Conservation (phyloP, 768 basidiomycete species). For the Mycena alexandri region DNA sequence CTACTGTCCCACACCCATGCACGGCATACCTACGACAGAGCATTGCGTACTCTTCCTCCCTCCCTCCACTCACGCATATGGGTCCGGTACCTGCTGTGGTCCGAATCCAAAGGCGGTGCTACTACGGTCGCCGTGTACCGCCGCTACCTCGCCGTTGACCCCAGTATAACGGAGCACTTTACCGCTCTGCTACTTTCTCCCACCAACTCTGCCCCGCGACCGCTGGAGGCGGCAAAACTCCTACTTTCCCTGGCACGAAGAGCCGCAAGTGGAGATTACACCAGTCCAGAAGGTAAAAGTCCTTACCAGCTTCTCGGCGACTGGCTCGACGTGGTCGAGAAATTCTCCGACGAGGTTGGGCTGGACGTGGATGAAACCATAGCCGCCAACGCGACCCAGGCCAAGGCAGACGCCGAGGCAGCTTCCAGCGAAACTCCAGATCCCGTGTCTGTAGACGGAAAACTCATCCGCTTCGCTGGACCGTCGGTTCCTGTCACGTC, state of each 20-base stretch:
- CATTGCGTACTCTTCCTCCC: slow-evolving; percentile 92
- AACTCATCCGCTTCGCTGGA: slow-evolving; percentile 79
- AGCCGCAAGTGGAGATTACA: slow-evolving; percentile 85
- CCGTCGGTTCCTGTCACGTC: slow-evolving; percentile 67
- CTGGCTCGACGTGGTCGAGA: slow-evolving; percentile 92
- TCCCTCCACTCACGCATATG: slow-evolving; percentile 93
- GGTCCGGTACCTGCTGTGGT: slow-evolving; percentile 94
- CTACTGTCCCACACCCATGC: slow-evolving; percentile 90
- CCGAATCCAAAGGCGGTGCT: slow-evolving; percentile 83
- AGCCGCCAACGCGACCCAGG: slow-evolving; percentile 64
- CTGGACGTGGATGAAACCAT: slow-evolving; percentile 83
- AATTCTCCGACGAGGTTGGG: slow-evolving; percentile 92
- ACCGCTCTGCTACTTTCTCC: slow-evolving; percentile 77
- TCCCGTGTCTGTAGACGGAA: slow-evolving; percentile 65
- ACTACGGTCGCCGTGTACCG: slow-evolving; percentile 88
- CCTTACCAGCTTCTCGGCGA: slow-evolving; percentile 94
- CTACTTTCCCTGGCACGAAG: slow-evolving; percentile 86
- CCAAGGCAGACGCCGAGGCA: slow-evolving; percentile 61
- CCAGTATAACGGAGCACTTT: slow-evolving; percentile 84
- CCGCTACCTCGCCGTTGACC: slow-evolving; percentile 88
- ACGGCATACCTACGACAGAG: slow-evolving; percentile 93
- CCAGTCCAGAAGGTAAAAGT: slow-evolving; percentile 92
- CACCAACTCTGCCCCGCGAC: slow-evolving; percentile 68
- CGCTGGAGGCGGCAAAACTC: slow-evolving; percentile 94
- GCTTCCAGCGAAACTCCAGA: slow-evolving; percentile 46